phyloP scores from a whole-genome alignment of 1,284 basidiomycete genomes.

The Jaminaea rosea region DNA sequence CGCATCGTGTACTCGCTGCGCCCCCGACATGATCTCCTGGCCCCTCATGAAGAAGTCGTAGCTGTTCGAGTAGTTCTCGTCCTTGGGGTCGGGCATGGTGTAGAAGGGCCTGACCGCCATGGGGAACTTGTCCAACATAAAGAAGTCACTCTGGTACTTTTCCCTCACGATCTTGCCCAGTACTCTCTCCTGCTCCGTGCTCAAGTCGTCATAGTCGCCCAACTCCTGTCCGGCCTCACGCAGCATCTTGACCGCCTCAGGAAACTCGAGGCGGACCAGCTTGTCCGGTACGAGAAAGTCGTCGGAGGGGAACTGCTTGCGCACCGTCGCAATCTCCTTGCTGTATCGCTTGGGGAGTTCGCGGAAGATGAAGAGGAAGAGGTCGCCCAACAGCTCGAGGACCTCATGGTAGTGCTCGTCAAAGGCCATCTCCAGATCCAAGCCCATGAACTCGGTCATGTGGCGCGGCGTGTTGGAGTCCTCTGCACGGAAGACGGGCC shows the following conservation, averaged over 20 bases:
- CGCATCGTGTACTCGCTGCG: conserved; percentile 92
- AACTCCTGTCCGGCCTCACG: conserved; percentile 39
- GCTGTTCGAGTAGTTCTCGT: conserved; percentile 69
- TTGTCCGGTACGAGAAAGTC: conserved; percentile 43
- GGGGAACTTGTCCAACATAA: conserved; percentile 46
- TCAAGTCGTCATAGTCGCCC: conserved; percentile 42
- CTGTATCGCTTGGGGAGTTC: conserved; percentile 57
- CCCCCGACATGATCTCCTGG: conserved; percentile 94
- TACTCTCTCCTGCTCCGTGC: conserved; percentile 42
- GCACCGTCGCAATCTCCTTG: conserved; percentile 70
- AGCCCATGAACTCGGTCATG: conserved; percentile 95
- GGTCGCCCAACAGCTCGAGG: conserved; percentile 39
- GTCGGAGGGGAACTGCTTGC: conserved; percentile 76
- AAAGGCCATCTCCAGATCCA: conserved; percentile 98
- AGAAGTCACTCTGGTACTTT: conserved; percentile 47
- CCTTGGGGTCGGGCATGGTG: conserved; percentile 45
- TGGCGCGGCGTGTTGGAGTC: conserved; percentile 95
- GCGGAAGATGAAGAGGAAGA: conserved; percentile 46
- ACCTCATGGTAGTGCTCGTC: conserved; percentile 93
- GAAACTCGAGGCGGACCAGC: conserved; percentile 38
- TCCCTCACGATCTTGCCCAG: conserved; percentile 39
- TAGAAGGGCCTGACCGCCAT: conserved; percentile 44
- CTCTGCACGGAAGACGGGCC: conserved; percentile 88
- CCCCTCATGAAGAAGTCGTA: conserved; percentile 99
- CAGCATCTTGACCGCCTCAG: conserved; percentile 40